Evolutionary conservation across 495 filamentous ascomycete species (phyloP).

Genomic region (Aspergillus bridgeri): DNA sequence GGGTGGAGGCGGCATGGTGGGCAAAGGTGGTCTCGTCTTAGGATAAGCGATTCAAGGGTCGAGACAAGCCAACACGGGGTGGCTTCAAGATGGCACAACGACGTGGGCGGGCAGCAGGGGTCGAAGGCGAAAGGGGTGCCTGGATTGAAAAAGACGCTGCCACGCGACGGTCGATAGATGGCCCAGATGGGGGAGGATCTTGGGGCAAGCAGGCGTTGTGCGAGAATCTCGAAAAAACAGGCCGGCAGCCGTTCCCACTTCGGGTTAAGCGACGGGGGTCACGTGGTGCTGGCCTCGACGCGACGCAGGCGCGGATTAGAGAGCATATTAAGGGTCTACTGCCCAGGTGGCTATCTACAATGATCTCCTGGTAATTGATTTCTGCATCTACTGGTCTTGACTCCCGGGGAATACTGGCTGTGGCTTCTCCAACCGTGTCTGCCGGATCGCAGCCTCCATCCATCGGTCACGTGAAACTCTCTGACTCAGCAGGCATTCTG

Average conservation of each 20-base stretch:
- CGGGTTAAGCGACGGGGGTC: constrained; percentile 41
- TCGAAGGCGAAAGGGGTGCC: constrained; percentile 20
- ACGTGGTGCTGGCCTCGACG: constrained; percentile 15
- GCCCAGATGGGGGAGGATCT: constrained; percentile 9
- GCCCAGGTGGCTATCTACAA: too few relatives aligned
- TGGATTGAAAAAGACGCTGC: constrained; percentile 29
- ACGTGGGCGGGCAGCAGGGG: constrained; percentile 21
- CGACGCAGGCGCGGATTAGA: too few relatives aligned
- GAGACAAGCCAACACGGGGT: constrained; percentile 9
- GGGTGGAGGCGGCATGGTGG: constrained; percentile 89
- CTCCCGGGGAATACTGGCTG: too few relatives aligned
- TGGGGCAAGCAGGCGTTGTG: constrained; percentile 39
- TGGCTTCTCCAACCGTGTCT: too few relatives aligned
- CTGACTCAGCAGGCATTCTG: background rate
- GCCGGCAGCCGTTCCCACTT: constrained; percentile 30
- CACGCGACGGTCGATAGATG: constrained; percentile 38
- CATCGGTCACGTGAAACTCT: background rate
- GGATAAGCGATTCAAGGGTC: constrained; percentile 14
- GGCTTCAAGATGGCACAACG: constrained; percentile 17
- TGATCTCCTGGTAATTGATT: too few relatives aligned
- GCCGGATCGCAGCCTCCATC: background rate
- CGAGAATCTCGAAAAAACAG: constrained; percentile 40
- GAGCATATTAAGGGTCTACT: too few relatives aligned
- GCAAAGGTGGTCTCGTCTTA: constrained; percentile 8
- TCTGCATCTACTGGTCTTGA: too few relatives aligned